phyloP scores from a whole-genome alignment of 148 eudicot genomes.

The Arctostaphylos glauca region DNA sequence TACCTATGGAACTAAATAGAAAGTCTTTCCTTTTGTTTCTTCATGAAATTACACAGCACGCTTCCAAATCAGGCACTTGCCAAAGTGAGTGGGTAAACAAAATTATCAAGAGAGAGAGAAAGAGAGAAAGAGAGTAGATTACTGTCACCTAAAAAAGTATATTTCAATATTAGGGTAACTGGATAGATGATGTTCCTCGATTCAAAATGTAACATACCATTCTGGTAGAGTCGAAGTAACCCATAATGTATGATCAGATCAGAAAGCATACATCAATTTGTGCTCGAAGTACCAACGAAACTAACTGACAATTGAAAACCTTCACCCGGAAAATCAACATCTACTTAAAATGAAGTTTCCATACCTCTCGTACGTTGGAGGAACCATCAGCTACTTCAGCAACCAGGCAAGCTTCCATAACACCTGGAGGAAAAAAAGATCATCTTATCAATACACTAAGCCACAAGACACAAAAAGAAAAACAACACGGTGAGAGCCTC shows the following conservation, averaged over 20 bases:
- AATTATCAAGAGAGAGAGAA: not conserved
- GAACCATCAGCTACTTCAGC: constrained; percentile 47
- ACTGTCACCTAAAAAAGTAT: not conserved
- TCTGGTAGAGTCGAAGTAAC: not conserved
- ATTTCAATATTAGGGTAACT: not conserved
- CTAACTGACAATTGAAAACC: not conserved
- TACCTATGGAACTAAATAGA: no score
- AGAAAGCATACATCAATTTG: not conserved
- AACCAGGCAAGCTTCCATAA: constrained; percentile 49
- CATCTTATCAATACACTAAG: not conserved
- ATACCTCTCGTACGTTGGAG: constrained; percentile 43
- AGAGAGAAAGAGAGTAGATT: not conserved
- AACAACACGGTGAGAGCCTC: not conserved
- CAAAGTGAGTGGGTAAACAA: no score
- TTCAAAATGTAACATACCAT: not conserved
- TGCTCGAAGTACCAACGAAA: not conserved
- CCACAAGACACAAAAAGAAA: not conserved
- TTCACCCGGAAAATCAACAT: not conserved
- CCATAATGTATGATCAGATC: not conserved
- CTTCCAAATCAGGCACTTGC: no score
- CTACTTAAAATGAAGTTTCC: constrained; percentile 42
- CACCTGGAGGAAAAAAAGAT: constrained; percentile 36
- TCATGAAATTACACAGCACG: no score
- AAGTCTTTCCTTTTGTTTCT: no score
- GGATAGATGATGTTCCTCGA: not conserved